These are phyloP conservation scores for Backusella australiensis DNA, from an alignment of 192 early-diverging fungal genomes.

Conservation along the genomic window DNA sequence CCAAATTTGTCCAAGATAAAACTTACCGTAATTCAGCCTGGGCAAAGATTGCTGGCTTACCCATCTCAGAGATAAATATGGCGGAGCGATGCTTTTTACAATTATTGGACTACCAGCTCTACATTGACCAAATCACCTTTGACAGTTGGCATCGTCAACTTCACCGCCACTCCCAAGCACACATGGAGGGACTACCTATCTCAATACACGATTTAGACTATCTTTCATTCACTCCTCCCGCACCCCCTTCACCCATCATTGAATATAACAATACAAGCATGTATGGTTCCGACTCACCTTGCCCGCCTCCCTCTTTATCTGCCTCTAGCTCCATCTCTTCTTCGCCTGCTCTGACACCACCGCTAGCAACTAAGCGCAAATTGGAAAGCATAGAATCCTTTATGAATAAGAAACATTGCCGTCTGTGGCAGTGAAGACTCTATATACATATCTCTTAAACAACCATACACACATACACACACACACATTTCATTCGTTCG, in stretches of 20 bases:
- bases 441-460: background rate
- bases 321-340: conserved; percentile 19
- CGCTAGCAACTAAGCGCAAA: conserved; percentile 13
- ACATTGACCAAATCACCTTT: conserved; percentile 47
- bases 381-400: background rate
- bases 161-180: conserved; percentile 20
- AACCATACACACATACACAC: background rate
- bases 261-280: background rate
- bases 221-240: conserved; percentile 4
- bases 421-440: conserved; percentile 1
- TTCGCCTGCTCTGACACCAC: conserved; percentile 24
- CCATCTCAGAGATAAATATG: conserved; percentile 77
- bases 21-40: conserved; percentile 88
- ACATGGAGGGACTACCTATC: background rate
- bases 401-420: conserved; percentile 7
- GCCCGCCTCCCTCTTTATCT: conserved; percentile 4
- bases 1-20: conserved; percentile 88
- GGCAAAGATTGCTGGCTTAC: conserved; percentile 87
- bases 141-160: conserved; percentile 39
- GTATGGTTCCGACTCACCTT: background rate
- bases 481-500: conserved; percentile 2
- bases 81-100: conserved; percentile 81
- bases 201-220: conserved; percentile 1
- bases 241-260: background rate
- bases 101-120: conserved; percentile 79